Evolutionary conservation across 164 flowering plant species (phyloP).

Genomic region (Buxus sempervirens): DNA sequence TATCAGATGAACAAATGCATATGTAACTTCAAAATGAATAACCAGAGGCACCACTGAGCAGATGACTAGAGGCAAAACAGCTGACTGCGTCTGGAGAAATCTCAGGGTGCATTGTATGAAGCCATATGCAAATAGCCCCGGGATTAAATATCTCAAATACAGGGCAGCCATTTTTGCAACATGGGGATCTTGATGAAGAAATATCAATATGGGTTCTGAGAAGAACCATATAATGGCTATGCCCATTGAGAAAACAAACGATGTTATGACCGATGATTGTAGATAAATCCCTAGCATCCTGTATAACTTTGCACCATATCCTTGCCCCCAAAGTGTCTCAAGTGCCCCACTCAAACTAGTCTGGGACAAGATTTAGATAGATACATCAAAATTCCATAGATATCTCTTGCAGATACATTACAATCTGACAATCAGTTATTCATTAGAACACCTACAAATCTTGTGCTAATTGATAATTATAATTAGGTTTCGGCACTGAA

Average conservation of each 20-base stretch:
- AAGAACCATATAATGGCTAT: slow-evolving; percentile 71
- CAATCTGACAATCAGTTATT: no score
- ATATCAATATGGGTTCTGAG: slow-evolving; percentile 52
- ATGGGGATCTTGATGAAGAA: slow-evolving; percentile 61
- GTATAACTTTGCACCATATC: slow-evolving; percentile 65
- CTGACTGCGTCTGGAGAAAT: slow-evolving; percentile 81
- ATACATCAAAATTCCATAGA: background rate
- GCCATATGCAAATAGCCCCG: slow-evolving; percentile 74
- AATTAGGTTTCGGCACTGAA: no score
- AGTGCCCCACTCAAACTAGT: slow-evolving; percentile 83
- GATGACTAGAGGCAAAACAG: slow-evolving; percentile 51
- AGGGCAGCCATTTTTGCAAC: slow-evolving; percentile 53
- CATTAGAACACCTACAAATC: no score
- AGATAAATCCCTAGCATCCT: slow-evolving; percentile 71
- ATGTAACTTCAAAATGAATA: slow-evolving; percentile 52
- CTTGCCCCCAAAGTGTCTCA: slow-evolving; percentile 93
- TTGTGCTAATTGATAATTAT: no score
- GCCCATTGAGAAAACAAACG: slow-evolving; percentile 43
- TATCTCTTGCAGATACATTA: no score
- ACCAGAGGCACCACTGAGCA: slow-evolving; percentile 54
- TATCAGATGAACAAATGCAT: slow-evolving; percentile 46
- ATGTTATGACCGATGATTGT: slow-evolving; percentile 67
- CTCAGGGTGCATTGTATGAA: slow-evolving; percentile 62
- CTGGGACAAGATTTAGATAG: slow-evolving; percentile 25
- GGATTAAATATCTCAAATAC: slow-evolving; percentile 56